These are phyloP conservation scores for Cercospora beticola DNA, from an alignment of 2,329 filamentous ascomycete species.

Conservation along the genomic window DNA sequence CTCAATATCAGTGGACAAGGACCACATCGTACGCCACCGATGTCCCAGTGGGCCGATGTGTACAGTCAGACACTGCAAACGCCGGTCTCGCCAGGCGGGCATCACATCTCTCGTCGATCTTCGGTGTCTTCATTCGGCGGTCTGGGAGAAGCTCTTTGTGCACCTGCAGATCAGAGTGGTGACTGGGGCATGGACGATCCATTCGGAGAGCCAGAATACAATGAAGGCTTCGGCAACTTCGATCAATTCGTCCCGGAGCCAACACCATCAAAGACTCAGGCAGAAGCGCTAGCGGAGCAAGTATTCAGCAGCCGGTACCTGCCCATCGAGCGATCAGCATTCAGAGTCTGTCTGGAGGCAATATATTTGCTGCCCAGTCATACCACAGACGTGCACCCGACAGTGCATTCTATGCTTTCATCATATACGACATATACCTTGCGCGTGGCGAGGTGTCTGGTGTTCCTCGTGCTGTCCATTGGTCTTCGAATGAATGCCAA, in stretches of 20 bases:
- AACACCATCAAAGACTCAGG: conserved; percentile 9
- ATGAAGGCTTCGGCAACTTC: background rate
- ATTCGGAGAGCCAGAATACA: conserved; percentile 3
- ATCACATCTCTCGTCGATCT: conserved; percentile 17
- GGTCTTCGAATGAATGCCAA: conserved; percentile 8
- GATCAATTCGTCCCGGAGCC: background rate
- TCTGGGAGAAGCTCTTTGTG: conserved; percentile 12
- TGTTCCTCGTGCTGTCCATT: conserved; percentile 17
- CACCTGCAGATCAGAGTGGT: conserved; percentile 10
- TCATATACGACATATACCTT: conserved; percentile 15
- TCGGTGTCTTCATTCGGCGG: conserved; percentile 23
- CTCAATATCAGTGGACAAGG: conserved; percentile 6
- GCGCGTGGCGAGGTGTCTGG: conserved; percentile 18
- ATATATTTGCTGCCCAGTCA: conserved; percentile 10
- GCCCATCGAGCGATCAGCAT: conserved; percentile 17
- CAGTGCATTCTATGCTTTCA: conserved; percentile 11
- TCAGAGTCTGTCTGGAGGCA: conserved; percentile 20
- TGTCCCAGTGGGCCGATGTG: conserved; percentile 19
- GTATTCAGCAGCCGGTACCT: conserved; percentile 9
- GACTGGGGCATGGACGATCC: conserved; percentile 15
- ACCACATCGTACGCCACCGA: conserved; percentile 16
- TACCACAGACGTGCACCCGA: background rate
- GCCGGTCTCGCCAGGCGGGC: conserved; percentile 12
- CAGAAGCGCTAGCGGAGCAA: conserved; percentile 10
- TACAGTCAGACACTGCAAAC: conserved; percentile 17